Evolutionary conservation across 75 land plant genomes (phyloP), one percentile per base, ranked within the genome.

Genomic region (Isoetes taiwanensis): DNA sequence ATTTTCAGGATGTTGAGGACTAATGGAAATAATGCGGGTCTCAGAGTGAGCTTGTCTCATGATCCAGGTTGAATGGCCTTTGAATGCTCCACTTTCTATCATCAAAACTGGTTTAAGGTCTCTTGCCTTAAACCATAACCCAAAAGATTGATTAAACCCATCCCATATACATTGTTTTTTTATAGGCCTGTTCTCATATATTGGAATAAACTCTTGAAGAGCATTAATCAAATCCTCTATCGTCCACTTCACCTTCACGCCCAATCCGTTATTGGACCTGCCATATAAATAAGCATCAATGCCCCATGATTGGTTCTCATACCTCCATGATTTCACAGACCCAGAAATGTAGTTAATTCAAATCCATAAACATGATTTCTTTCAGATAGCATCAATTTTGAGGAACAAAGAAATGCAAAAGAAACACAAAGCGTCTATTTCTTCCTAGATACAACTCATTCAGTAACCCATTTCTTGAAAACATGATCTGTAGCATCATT

Each of bases 101-200:
- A 46, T 19, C 8, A 46, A 23, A 5, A 6, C 4, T 6, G 50
- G 50, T 19, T 46, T 46, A 16, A 46, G 12, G 6, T 46, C 21
- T 3, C 50, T 19, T 6, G 16, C 50, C 19, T 19, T 5, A 23
- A 46, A 46, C 50, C 50, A 46, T 6, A 46, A 23, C 5, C 50
- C 50, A n/a, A 46, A 46, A n/a, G 50, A 46, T 19, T 46, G 50
- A 46, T 46, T 23, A 46, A 46, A 46, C 50, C 50, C 50, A 46
- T 46, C 19, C 50, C 50, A 23, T 6, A 46, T 3, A 23, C 50
- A 46, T 46, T 46, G 50, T 46, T 46, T 23, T n/a, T 46, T 46
- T 19, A 46, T 46, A 23, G 50, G 50, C 16, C 50, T 46, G 25
- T 46, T 46, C 19, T 46, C 16, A n/a, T 46, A 46, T 23, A 46